These are phyloP conservation scores for Orbilia quercus DNA, from an alignment of 2,329 filamentous ascomycete genomes.

Conservation along the genomic window DNA sequence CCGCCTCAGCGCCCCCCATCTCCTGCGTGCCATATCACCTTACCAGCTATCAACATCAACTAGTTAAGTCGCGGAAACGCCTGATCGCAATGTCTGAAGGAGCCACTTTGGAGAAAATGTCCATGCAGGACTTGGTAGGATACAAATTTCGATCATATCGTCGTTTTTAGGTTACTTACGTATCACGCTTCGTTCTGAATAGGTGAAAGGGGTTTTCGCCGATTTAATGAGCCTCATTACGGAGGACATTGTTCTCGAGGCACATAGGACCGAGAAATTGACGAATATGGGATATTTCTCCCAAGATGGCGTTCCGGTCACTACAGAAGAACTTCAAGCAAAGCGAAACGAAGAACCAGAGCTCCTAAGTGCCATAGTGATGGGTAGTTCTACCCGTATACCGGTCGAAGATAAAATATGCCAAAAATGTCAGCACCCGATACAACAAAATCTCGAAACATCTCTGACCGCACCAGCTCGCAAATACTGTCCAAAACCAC, in stretches of 20 bases:
- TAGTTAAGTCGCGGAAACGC: background rate
- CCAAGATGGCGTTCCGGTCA: conserved; percentile 44
- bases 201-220: conserved; percentile 52
- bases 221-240: conserved; percentile 45
- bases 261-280: conserved; percentile 50
- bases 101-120: conserved; percentile 27
- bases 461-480: conserved; percentile 29
- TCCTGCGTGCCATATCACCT: background rate
- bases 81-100: conserved; percentile 36
- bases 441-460: conserved; percentile 34
- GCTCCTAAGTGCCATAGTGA: conserved; percentile 44
- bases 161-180: background rate
- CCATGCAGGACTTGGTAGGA: conserved; percentile 44
- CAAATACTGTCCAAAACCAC: conserved; percentile 44
- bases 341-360: conserved; percentile 47
- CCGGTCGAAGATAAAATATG: conserved; percentile 50
- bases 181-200: background rate
- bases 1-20: background rate
- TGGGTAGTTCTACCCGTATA: conserved; percentile 43
- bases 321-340: conserved; percentile 40
- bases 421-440: conserved; percentile 52
- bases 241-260: conserved; percentile 55
- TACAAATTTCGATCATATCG: background rate
- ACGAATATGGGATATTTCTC: conserved; percentile 54
- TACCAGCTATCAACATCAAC: background rate